Conservation (phyloP, 192 early-diverging fungal species). For the Borealophlyctis nickersoniae region DNA sequence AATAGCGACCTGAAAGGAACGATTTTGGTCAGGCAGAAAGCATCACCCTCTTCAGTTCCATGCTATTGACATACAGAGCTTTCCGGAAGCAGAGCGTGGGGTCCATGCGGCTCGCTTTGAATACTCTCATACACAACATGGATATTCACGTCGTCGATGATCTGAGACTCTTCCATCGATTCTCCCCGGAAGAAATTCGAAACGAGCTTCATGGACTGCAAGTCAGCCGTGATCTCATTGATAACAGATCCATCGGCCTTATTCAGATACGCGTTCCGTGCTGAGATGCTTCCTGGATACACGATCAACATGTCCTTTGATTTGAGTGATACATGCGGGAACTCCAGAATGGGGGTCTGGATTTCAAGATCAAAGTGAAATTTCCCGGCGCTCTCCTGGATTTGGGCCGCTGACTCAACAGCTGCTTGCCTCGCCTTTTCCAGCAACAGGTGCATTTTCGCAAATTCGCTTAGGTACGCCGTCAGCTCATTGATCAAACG, state of each 20-base stretch:
- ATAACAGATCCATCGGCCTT: constrained; percentile 37
- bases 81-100: too few relatives aligned
- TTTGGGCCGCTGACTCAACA: constrained; percentile 69
- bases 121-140: constrained; percentile 52
- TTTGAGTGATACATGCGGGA: constrained; percentile 61
- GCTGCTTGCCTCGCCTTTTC: constrained; percentile 87
- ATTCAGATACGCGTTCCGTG: constrained; percentile 70
- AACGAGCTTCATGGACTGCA: constrained; percentile 39
- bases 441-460: constrained; percentile 79
- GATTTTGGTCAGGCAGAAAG: too few relatives aligned
- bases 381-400: constrained; percentile 72
- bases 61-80: too few relatives aligned
- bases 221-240: constrained; percentile 28
- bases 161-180: constrained; percentile 51
- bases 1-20: constrained; percentile 53
- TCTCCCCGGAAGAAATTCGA: constrained; percentile 27
- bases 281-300: constrained; percentile 84
- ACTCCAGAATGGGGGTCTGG: constrained; percentile 79
- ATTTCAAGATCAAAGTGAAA: constrained; percentile 85
- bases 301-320: constrained; percentile 64
- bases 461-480: constrained; percentile 80
- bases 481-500: constrained; percentile 67
- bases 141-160: constrained; percentile 84
- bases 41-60: too few relatives aligned
- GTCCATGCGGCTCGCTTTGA: too few relatives aligned